phyloP scores from a whole-genome alignment of 805 yeast species.

The Kazachstania taianensis region DNA sequence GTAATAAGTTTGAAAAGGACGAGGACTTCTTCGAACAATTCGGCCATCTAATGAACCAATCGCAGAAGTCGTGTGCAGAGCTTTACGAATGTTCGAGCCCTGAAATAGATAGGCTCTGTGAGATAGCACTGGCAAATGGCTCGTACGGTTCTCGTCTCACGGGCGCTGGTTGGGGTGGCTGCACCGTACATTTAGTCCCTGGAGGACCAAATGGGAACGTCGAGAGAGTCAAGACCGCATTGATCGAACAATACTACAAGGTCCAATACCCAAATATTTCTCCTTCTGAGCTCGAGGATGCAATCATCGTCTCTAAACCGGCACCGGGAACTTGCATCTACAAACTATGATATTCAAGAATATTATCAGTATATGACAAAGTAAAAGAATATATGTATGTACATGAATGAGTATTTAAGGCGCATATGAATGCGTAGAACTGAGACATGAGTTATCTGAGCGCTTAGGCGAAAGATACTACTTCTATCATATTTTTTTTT shows the following conservation, averaged over 20 bases:
- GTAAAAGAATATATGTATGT: too few species aligned
- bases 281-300: conserved; percentile 35
- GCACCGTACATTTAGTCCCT: conserved; percentile 50
- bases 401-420: too few species aligned
- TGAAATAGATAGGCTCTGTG: conserved; percentile 44
- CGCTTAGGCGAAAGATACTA: too few species aligned
- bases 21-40: conserved; percentile 33
- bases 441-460: too few species aligned
- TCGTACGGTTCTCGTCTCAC: conserved; percentile 64
- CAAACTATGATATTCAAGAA: neutral
- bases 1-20: conserved; percentile 5
- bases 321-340: conserved; percentile 39
- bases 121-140: conserved; percentile 46
- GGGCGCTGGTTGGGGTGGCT: conserved; percentile 76
- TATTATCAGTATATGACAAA: too few species aligned
- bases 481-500: too few species aligned
- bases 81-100: conserved; percentile 46
- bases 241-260: conserved; percentile 42
- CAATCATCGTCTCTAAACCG: conserved; percentile 46
- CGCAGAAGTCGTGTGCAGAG: conserved; percentile 44
- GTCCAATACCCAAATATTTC: conserved; percentile 40
- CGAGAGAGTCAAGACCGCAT: conserved; percentile 35
- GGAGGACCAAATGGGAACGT: conserved; percentile 15
- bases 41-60: conserved; percentile 48
- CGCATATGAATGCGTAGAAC: too few species aligned